Base-by-base conservation (phyloP, 768 basidiomycete genomes). In the Agrocybe praecox region DNA sequence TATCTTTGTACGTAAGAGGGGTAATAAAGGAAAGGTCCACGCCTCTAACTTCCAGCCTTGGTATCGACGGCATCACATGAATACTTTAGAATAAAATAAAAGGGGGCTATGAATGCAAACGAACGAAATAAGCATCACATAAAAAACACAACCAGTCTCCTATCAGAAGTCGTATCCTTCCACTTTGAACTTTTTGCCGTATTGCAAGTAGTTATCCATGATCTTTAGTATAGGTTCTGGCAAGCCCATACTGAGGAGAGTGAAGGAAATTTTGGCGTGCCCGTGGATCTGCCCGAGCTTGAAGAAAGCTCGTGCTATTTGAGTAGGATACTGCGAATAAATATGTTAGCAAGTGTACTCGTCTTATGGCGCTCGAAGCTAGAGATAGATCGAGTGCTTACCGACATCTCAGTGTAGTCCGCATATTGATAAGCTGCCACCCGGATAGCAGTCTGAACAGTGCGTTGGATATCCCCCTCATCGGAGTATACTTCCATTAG, bases 401-500 rank as follows among this genome's bases (percentile, higher is more conserved):
- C 92, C 66, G 89, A 82, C 83, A 88, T 91, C 79, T 96, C 94
- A 26, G 87, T 86, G 63, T 94, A 96, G 66, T 94, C 93, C 9
- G 88, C 90, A 62, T 85, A 87, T 70, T 96, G 91, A 76, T 98
- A 98, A 22, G 94, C 92, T 23, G 94, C 92, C 34, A 98, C 85
- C 26, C 95, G 84, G 54, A 98, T 94, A 2, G 92, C 96, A 1
- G 92, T 92, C 72, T 97, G 96, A 60, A 98, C 82, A 43, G 86
- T 87, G 45, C 94, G 80, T 66, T 90, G 92, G 55, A 98, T 87
- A 67, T 98, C 97, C 3, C 94, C 92, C 64, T 99, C 97, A 2
- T 94, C 94, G n/a, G 94, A 88, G 63, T 97, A 98, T 84, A 88
- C 91, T 73, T 98, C 95, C 77, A 99, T 84, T 49, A 98, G 73